Percentiles rank a stretch among this genome's conserved stretches.
These are phyloP conservation scores for Solioccasus polychromus DNA, from an alignment of 768 basidiomycete species.

Conservation along the genomic window DNA sequence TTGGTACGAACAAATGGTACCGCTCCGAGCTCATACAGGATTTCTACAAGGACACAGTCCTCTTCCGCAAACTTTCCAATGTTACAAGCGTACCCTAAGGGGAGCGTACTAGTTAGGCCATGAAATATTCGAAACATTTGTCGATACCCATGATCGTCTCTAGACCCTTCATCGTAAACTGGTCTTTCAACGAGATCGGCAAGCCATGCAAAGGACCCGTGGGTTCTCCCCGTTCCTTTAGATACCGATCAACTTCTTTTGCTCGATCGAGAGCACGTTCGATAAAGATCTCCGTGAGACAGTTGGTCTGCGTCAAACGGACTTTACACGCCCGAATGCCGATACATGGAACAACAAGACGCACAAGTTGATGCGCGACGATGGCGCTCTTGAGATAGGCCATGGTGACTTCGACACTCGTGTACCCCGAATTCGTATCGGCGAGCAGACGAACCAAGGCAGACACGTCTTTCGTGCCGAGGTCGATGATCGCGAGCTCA, in stretches of 20 bases:
- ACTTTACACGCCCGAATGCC: too few species aligned
- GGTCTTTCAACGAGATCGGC: constrained; percentile 43
- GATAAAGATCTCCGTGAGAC: constrained; percentile 27
- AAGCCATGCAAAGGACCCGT: constrained; percentile 50
- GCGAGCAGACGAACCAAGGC: constrained; percentile 21
- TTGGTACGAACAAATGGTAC: constrained; percentile 75
- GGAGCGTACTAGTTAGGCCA: constrained; percentile 19
- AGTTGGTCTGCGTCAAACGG: constrained; percentile 20
- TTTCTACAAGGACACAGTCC: constrained; percentile 65
- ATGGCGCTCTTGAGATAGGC: constrained; percentile 30
- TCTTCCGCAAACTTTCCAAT: constrained; percentile 56
- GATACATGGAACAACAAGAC: neutral
- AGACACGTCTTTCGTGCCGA: constrained; percentile 25
- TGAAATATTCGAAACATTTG: neutral
- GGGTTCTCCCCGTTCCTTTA: constrained; percentile 17
- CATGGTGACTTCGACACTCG: constrained; percentile 26
- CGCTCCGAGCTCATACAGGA: constrained; percentile 65
- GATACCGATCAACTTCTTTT: constrained; percentile 23
- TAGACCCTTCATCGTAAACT: constrained; percentile 57
- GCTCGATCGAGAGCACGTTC: constrained; percentile 26
- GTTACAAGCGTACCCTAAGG: constrained; percentile 45
- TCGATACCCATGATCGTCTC: constrained; percentile 54
- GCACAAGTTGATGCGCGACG: constrained; percentile 25
- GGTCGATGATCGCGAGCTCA: constrained; percentile 20
- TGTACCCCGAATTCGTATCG: constrained; percentile 19